Percentiles rank a stretch among this genome's conserved stretches.
phyloP scores from a whole-genome alignment of 139 green algal genomes.

The Chlorella sp. region DNA sequence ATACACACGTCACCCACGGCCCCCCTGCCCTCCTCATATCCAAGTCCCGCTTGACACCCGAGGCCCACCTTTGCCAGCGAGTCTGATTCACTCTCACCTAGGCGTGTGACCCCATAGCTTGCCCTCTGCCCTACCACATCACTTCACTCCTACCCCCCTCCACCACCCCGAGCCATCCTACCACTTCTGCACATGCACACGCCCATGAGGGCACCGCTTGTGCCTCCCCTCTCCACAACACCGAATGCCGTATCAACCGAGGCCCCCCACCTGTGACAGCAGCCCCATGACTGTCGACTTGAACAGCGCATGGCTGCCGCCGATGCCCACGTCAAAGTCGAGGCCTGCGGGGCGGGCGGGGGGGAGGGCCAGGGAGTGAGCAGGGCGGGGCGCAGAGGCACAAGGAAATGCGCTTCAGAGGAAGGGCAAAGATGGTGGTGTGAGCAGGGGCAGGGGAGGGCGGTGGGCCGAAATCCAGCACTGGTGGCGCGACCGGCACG shows the following conservation, averaged over 20 bases:
- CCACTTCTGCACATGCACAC: background rate
- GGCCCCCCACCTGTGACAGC: constrained; percentile 27
- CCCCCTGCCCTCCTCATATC: too few relatives aligned
- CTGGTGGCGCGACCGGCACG: too few relatives aligned
- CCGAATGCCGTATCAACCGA: too few relatives aligned
- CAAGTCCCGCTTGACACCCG: too few relatives aligned
- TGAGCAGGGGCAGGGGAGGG: too few relatives aligned
- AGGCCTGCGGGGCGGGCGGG: constrained; percentile 36
- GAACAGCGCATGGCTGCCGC: constrained; percentile 35
- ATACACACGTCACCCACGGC: too few relatives aligned
- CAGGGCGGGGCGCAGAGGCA: background rate
- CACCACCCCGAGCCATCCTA: background rate
- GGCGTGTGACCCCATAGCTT: too few relatives aligned
- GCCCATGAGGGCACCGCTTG: background rate
- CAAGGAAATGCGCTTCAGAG: background rate
- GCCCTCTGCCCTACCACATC: too few relatives aligned
- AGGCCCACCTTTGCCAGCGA: too few relatives aligned
- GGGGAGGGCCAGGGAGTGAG: background rate
- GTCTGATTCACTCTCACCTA: too few relatives aligned
- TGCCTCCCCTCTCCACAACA: background rate
- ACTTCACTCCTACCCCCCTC: too few relatives aligned
- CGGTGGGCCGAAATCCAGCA: too few relatives aligned
- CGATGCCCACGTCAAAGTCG: constrained; percentile 66
- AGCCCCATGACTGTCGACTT: constrained; percentile 43
- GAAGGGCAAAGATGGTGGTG: background rate